Percentiles rank a stretch among this genome's conserved stretches.
phyloP scores from a whole-genome alignment of 768 basidiomycete genomes.

The Terana coerulea region DNA sequence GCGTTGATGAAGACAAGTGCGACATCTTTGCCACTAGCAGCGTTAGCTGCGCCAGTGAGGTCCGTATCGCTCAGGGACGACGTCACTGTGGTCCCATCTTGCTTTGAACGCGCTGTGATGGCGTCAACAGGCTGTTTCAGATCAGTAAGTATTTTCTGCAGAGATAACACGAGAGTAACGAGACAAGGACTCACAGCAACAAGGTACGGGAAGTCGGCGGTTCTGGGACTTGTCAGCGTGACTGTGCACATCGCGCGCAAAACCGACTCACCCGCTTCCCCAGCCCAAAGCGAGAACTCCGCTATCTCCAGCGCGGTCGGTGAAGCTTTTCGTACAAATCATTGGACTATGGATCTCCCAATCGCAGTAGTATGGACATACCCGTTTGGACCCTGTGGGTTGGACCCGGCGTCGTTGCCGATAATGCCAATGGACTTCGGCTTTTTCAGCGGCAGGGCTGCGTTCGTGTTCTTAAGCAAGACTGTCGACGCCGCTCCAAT shows the following conservation, averaged over 20 bases:
- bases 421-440: slow-evolving; percentile 53
- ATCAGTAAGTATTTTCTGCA: no score
- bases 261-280: slow-evolving; percentile 29
- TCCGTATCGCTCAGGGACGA: slow-evolving; percentile 50
- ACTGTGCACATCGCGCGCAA: not conserved
- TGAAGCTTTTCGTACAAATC: no score
- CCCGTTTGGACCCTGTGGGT: slow-evolving; percentile 50
- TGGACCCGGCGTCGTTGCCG: slow-evolving; percentile 54
- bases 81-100: slow-evolving; percentile 38
- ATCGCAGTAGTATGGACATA: not conserved
- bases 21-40: slow-evolving; percentile 45
- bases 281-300: slow-evolving; percentile 64
- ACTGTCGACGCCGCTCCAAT: slow-evolving; percentile 64
- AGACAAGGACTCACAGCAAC: slow-evolving; percentile 39
- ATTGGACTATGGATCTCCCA: no score
- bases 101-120: slow-evolving; percentile 33
- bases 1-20: slow-evolving; percentile 54
- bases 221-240: slow-evolving; percentile 27
- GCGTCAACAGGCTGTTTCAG: slow-evolving; percentile 35
- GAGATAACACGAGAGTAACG: no score
- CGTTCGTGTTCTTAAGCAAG: slow-evolving; percentile 55
- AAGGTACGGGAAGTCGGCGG: slow-evolving; percentile 49
- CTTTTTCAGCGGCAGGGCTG: slow-evolving; percentile 41
- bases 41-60: slow-evolving; percentile 38
- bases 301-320: slow-evolving; percentile 54